Evolutionary conservation across 371 early-diverging fungal species (phyloP), one percentile per base, ranked within the genome.

Genomic region (Syncephalastrum sp.): DNA sequence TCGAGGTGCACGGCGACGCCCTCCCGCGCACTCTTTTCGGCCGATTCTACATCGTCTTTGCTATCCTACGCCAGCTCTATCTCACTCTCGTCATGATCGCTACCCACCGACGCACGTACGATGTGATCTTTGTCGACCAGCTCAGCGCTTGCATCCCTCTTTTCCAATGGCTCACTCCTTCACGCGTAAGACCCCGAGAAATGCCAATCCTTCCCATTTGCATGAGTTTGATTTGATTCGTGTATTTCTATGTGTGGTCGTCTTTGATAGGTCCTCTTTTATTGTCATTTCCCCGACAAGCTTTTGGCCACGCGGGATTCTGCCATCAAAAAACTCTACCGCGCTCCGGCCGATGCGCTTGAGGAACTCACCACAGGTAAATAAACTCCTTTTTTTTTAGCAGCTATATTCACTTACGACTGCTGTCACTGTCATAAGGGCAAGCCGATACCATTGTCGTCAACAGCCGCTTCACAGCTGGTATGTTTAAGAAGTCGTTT

Each of bases 231-330:
- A 21, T 21, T 21, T 21, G 21, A 21, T 29, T 7, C 33, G 19
- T 19, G 6, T 1, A 19, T 16, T 42, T 14, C 4, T 29, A 29
- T 29, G 4, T 29, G 29, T 29, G 29, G n/a, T 44, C 33, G 59
- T 10, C 25, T 52, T 42, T 63, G 50, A 14, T 72, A 86, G 77
- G 81, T 96, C 8, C 70, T 97, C 27, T 98, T 97, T 73, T 98
- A 98, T 67, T 96, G 98, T 68, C 98, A 98, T 61, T 96, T 92
- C 66, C 98, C 98, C 0, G 98, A 98, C 64, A 88, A 91, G 64
- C 79, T 95, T 16, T 70, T 93, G 50, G 82, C 92, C 14, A 70
- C 72, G 46, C 84, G 90, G 3, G 79, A 82, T 24, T 79, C 87
- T 4, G 24, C 74, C 19, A 47, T 88, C n/a, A 90, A 91, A 65